Evolutionary conservation across 1,284 basidiomycete species (phyloP).

Genomic region (Heterobasidion irregulare): DNA sequence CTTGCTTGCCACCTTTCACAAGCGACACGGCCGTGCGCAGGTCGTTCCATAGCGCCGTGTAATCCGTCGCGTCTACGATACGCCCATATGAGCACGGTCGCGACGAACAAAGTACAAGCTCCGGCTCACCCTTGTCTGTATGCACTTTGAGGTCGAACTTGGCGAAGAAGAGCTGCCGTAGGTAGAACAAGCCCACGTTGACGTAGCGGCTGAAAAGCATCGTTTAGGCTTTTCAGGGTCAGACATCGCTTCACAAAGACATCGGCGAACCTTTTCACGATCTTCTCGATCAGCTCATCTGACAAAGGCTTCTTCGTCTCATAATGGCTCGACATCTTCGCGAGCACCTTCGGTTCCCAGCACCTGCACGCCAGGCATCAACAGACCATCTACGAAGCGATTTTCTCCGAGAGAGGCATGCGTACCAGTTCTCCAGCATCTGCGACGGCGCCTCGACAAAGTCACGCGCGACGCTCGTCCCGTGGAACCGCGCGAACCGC

Average conservation of each 20-base stretch:
- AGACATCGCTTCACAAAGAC: neutral
- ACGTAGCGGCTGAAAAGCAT: conserved; percentile 53
- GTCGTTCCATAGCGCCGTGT: conserved; percentile 67
- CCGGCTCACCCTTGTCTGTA: conserved; percentile 47
- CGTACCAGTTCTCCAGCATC: conserved; percentile 86
- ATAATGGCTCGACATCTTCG: conserved; percentile 73
- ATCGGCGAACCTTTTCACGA: conserved; percentile 58
- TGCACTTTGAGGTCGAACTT: conserved; percentile 75
- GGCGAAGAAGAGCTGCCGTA: conserved; percentile 78
- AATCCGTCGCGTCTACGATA: conserved; percentile 48
- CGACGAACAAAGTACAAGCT: neutral
- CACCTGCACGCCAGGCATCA: conserved; percentile 35
- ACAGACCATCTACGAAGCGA: neutral
- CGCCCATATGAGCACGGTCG: neutral
- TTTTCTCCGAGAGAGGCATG: neutral
- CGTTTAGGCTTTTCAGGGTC: neutral
- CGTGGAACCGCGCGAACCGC: conserved; percentile 71
- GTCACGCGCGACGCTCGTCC: conserved; percentile 71
- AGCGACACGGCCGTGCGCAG: conserved; percentile 61
- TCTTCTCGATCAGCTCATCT: conserved; percentile 67
- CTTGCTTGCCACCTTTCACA: conserved; percentile 51
- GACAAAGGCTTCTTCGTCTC: conserved; percentile 67
- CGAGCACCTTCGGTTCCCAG: conserved; percentile 71
- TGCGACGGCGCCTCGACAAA: conserved; percentile 86
- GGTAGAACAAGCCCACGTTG: conserved; percentile 72